Percentiles rank a stretch among this genome's conserved stretches.
Conservation (phyloP, 78 protist species). For the Dictyostelium discoideum region DNA sequence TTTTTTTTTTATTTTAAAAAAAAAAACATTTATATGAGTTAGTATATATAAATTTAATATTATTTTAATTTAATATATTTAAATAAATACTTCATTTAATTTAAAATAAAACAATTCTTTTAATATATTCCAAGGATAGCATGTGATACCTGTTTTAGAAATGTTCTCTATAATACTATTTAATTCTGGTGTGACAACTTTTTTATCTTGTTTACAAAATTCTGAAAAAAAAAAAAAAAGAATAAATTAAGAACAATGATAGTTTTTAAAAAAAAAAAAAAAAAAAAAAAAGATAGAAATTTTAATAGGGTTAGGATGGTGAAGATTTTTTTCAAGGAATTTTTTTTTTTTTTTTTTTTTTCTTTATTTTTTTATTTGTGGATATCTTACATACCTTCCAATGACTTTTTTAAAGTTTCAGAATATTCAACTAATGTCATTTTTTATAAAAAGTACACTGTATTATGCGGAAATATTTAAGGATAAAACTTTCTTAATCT, state of each 20-base stretch:
- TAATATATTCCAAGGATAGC: constrained; percentile 61
- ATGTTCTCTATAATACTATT: constrained; percentile 50
- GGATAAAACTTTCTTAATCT: neutral
- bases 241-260: no score
- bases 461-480: neutral
- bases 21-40: no score
- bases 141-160: constrained; percentile 61
- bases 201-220: constrained; percentile 41
- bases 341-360: neutral
- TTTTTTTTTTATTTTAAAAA: neutral
- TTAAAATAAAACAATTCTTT: constrained; percentile 64
- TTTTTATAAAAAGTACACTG: neutral
- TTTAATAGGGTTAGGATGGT: neutral
- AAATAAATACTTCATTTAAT: constrained; percentile 18
- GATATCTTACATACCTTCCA: neutral
- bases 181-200: constrained; percentile 44
- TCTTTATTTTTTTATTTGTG: neutral
- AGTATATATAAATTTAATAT: no score
- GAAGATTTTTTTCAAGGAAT: neutral
- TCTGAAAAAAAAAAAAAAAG: neutral
- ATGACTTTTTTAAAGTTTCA: neutral
- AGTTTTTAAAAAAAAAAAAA: neutral
- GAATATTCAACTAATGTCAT: constrained; percentile 22
- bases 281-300: neutral
- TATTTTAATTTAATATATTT: no score